Conservation (phyloP, 768 basidiomycete genomes). For the Udeniomyces megalosporus region DNA sequence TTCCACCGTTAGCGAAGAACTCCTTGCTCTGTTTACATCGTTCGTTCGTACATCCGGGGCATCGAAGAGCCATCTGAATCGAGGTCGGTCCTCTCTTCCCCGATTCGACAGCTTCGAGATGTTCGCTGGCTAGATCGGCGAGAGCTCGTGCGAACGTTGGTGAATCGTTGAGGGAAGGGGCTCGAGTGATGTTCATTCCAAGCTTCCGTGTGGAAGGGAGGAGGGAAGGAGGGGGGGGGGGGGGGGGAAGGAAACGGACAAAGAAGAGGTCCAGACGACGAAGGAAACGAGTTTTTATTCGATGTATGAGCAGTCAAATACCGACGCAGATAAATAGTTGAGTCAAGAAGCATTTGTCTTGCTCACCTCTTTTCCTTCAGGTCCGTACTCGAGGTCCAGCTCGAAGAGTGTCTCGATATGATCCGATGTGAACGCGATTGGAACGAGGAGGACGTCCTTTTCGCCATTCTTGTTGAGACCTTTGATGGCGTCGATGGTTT, state of each 20-base stretch:
- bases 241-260: constrained; percentile 7
- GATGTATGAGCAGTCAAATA: neutral
- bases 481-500: constrained; percentile 79
- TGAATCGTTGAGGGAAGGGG: constrained; percentile 83
- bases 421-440: constrained; percentile 96
- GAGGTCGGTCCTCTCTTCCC: constrained; percentile 50
- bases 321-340: neutral
- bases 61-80: constrained; percentile 67
- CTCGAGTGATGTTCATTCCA: constrained; percentile 75
- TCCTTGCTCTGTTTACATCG: constrained; percentile 74
- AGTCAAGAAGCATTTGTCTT: neutral
- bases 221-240: neutral
- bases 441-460: constrained; percentile 51
- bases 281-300: neutral
- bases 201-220: constrained; percentile 37
- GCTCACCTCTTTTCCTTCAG: constrained; percentile 75
- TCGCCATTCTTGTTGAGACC: constrained; percentile 33
- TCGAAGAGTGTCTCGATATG: constrained; percentile 98
- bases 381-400: constrained; percentile 80
- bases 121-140: constrained; percentile 72
- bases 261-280: neutral
- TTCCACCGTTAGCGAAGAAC: constrained; percentile 71
- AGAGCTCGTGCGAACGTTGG: constrained; percentile 90
- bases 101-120: constrained; percentile 47
- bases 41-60: constrained; percentile 82